Percentiles rank a stretch among this genome's conserved stretches.
phyloP scores from a whole-genome alignment of 225 moss, liverwort and hornwort species.

The Physcomitrellopsis africana region DNA sequence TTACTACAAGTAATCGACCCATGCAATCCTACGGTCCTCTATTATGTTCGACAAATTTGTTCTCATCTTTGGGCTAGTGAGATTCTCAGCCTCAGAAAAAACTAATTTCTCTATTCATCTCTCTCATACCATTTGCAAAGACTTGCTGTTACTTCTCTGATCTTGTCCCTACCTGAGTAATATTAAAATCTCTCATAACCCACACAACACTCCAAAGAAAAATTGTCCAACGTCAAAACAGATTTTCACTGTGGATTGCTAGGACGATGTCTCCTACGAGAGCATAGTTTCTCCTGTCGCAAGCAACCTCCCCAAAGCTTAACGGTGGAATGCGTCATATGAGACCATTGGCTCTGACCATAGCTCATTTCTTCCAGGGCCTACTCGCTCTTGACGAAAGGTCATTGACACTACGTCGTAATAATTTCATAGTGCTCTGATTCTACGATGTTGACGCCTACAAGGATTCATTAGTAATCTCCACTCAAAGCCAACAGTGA shows the following conservation, averaged over 20 bases:
- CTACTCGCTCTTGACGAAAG: background rate
- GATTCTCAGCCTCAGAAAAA: conserved; percentile 34
- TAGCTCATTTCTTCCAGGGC: too few species aligned
- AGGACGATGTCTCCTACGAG: background rate
- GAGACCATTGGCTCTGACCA: too few species aligned
- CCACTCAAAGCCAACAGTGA: background rate
- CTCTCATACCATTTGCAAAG: background rate
- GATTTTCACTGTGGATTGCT: too few species aligned
- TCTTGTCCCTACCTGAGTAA: background rate
- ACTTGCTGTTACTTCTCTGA: background rate
- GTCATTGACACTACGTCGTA: background rate
- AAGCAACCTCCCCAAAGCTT: too few species aligned
- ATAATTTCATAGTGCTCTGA: conserved; percentile 1
- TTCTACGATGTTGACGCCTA: background rate
- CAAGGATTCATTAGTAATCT: conserved; percentile 4
- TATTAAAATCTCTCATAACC: background rate
- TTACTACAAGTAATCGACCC: background rate
- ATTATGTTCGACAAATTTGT: background rate
- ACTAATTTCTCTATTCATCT: conserved; percentile 49
- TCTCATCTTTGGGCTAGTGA: conserved; percentile 4
- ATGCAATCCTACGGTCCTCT: conserved; percentile 10
- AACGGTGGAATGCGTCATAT: too few species aligned
- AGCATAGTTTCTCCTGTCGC: background rate
- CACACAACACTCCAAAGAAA: background rate
- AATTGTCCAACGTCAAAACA: too few species aligned